Percentiles rank a stretch among this genome's conserved stretches.
Evolutionary conservation across 371 early-diverging fungal species (phyloP).

Genomic region (Syncephalastrum sp.): DNA sequence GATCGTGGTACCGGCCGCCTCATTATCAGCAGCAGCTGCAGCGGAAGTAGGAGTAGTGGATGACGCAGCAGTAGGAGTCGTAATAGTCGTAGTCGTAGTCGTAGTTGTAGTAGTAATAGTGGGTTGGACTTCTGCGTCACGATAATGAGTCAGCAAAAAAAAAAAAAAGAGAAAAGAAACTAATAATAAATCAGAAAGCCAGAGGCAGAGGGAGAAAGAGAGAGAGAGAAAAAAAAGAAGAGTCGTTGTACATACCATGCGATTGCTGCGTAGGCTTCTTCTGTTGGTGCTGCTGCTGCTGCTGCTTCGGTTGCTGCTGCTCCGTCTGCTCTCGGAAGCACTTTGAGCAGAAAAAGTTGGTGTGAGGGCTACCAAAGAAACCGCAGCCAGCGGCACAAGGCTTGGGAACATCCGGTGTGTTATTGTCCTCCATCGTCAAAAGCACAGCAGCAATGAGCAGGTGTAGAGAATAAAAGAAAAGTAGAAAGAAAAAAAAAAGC

Average conservation of each 20-base stretch:
- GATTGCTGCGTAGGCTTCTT: slow-evolving; percentile 1
- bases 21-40: background rate
- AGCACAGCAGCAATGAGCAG: slow-evolving; percentile 3
- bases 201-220: no score
- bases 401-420: slow-evolving; percentile 45
- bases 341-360: slow-evolving; percentile 81
- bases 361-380: slow-evolving; percentile 62
- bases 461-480: background rate
- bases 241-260: background rate
- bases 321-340: slow-evolving; percentile 51
- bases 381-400: slow-evolving; percentile 70
- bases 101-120: no score
- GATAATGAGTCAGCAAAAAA: no score
- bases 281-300: background rate
- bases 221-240: no score
- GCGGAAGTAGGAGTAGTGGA: background rate
- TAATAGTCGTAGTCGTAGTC: no score
- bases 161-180: no score
- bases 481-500: background rate
- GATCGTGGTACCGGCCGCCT: slow-evolving; percentile 2
- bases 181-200: no score
- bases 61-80: no score
- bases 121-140: no score
- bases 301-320: slow-evolving; percentile 13
- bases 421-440: slow-evolving; percentile 61